Evolutionary conservation across 2,329 filamentous ascomycete genomes (phyloP), one percentile per base, ranked within the genome.

Genomic region (Didymella exigua): DNA sequence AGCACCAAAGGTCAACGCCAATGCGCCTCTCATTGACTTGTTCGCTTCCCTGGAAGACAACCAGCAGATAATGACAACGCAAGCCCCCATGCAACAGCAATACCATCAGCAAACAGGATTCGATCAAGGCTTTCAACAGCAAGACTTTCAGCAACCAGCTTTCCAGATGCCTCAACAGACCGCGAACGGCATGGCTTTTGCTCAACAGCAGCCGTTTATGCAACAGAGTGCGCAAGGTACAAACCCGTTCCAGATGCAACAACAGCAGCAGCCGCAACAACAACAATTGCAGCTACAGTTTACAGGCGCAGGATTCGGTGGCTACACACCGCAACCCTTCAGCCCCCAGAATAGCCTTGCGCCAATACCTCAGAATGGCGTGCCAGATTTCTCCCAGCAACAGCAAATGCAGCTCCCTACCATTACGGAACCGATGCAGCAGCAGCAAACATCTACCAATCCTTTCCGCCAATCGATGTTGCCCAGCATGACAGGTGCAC

Each of bases 381-480:
- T 78, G 31, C 70, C 77, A 26, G 71, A 77, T 52, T 84, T 82
- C 67, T 66, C 70, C 52, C 76, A 76, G 58, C 56, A 58, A 47
- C 65, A 67, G 46, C 64, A 61, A 36, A 58, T 71, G 59, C 59
- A 67, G 45, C 30, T 64, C 49, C 69, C 75, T 60, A 66, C 66
- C 51, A 66, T 73, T 60, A 49, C 74, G 59, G 64, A 75, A 50
- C 71, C 75, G 67, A 79, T 75, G 21, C 81, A 81, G 54, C 82
- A 81, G 16, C 74, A 73, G 49, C 70, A 70, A 84, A 87, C 72
- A 66, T 86, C 81, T 19, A 96, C 92, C 7, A 99, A 99, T 71
- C 95, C 95, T 0, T 99, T 99, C 84, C 85, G 95, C 36, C 89
- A 92, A 70, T 97, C 93, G 1, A 93, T 93, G 87, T 80, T 96